Evolutionary conservation across 2,329 filamentous ascomycete genomes (phyloP), one percentile per base, ranked within the genome.

Genomic region (Shiraia sp.): DNA sequence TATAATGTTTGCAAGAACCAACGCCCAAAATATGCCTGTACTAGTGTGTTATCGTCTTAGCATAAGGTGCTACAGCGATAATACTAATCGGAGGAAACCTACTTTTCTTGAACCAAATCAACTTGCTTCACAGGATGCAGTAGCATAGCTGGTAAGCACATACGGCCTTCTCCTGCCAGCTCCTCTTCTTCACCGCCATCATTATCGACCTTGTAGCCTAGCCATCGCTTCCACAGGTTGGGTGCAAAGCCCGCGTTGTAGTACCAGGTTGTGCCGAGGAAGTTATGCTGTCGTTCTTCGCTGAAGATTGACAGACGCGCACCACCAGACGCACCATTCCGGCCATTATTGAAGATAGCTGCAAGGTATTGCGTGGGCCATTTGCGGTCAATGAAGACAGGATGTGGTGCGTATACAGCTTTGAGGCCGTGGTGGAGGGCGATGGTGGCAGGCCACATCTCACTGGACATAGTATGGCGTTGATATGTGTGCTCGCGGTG

Each of bases 391-490:
- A 80, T 74, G 58, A 77, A 80, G 10, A 81, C 77, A 0, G 79
- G 78, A 33, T 81, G 78, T 1, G 79, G 79, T 2, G 75, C 76
- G 55, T 85, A 88, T 0, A 88, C 84, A 15, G 86, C 87, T 70
- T 91, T 91, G 57, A 89, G 75, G 1, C 87, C 87, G 59, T 88
- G 87, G 54, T 90, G 87, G 4, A 91, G 73, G 0, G 86, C 85
- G 61, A 83, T 79, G 1, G 79, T 80, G 0, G 85, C 79, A 2
- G 86, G 86, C 70, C 86, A 90, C 87, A 91, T 91, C 67, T 91
- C 87, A 17, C 80, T 81, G 64, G 88, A 90, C 85, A 85, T 90
- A 66, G 76, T 83, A 66, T 84, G 87, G 49, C 81, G 82, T 55
- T 80, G 75, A 19, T 79, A 76, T 67, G 85, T 83, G 3, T 83